Conservation (phyloP, 1,284 basidiomycete species). For the Apiotrichum domesticum region DNA sequence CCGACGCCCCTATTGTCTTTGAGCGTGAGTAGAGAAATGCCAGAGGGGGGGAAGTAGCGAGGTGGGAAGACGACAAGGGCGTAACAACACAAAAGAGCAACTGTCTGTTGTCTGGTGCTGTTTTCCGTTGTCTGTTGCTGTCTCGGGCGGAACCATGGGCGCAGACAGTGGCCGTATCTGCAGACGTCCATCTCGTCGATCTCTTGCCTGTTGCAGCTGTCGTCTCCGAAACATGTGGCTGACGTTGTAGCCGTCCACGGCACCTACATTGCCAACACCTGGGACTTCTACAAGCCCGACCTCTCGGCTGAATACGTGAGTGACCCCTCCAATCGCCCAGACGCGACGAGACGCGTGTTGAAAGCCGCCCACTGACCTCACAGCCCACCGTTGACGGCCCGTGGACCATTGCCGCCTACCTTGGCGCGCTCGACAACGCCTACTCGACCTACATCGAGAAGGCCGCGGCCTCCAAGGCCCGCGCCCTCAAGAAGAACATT, state of each 20-base stretch:
- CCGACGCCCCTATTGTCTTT: slow-evolving; percentile 87
- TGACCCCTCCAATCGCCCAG: background rate
- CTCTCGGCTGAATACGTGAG: slow-evolving; percentile 53
- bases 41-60: too few species aligned
- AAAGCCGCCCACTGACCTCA: slow-evolving; percentile 6
- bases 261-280: slow-evolving; percentile 94
- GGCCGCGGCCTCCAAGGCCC: slow-evolving; percentile 55
- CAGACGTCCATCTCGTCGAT: too few species aligned
- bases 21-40: slow-evolving; percentile 65
- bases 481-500: slow-evolving; percentile 42
- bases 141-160: too few species aligned
- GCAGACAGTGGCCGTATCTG: too few species aligned
- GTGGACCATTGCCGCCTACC: slow-evolving; percentile 90
- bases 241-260: slow-evolving; percentile 77
- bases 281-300: slow-evolving; percentile 97
- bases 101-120: too few species aligned
- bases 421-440: slow-evolving; percentile 84
- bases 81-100: too few species aligned
- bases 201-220: too few species aligned
- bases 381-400: slow-evolving; percentile 95
- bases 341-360: too few species aligned
- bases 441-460: slow-evolving; percentile 86
- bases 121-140: too few species aligned
- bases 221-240: background rate
- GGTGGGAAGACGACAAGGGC: too few species aligned